Evolutionary conservation across 208 protist genomes (phyloP).

Genomic region (Acanthamoeba lenticulata): DNA sequence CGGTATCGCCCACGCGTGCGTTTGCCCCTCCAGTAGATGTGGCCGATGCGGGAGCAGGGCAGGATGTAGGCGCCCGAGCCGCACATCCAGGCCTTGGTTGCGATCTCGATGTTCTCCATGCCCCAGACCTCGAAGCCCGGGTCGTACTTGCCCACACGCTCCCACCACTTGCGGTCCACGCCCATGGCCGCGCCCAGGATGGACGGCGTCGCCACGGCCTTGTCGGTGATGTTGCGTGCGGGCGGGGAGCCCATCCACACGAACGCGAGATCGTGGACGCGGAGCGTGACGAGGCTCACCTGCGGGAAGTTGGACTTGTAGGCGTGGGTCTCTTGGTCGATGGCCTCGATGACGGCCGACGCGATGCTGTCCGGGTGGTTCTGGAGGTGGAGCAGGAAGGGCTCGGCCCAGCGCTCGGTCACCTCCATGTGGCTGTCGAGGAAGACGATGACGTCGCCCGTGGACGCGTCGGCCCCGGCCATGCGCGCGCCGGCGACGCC

Average conservation of each 20-base stretch:
- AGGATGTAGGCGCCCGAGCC: not conserved
- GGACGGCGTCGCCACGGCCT: not conserved
- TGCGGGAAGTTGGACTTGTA: not conserved
- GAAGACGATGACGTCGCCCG: not conserved
- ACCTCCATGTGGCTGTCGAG: slow-evolving; percentile 26
- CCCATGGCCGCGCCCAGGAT: not conserved
- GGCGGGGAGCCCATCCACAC: not conserved
- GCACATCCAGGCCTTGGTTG: slow-evolving; percentile 42
- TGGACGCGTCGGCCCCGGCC: not conserved
- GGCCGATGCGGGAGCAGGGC: not conserved
- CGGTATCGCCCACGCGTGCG: not conserved
- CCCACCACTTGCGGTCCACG: slow-evolving; percentile 1
- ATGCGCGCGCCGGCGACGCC: slow-evolving; percentile 32
- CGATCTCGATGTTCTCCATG: slow-evolving; percentile 55
- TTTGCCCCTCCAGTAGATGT: slow-evolving; percentile 3
- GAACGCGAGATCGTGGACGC: not conserved
- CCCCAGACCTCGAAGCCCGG: slow-evolving; percentile 17
- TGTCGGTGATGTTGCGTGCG: not conserved
- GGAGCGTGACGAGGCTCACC: not conserved
- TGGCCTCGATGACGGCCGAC: not conserved
- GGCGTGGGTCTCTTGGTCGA: not conserved
- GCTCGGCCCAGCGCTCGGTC: slow-evolving; percentile 22
- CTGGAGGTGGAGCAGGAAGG: not conserved
- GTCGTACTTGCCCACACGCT: slow-evolving; percentile 7
- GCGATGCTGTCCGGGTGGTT: not conserved